Percentiles rank a stretch among this genome's conserved stretches.
Evolutionary conservation across 179 eudicot species (phyloP).

Genomic region (Sideroxylon spinosum): DNA sequence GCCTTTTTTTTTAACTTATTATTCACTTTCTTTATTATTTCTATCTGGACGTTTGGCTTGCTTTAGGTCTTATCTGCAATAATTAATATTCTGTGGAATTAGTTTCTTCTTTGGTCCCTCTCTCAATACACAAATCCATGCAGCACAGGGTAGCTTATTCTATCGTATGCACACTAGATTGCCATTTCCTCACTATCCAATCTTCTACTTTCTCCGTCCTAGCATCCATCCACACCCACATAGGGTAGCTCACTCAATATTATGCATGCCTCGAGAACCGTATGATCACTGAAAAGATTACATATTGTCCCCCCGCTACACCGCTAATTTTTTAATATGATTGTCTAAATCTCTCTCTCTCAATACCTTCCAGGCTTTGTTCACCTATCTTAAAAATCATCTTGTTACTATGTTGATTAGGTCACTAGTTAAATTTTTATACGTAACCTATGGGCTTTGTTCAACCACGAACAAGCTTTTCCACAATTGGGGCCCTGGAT

Average conservation of each 20-base stretch:
- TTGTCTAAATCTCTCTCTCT: background rate
- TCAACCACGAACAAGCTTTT: background rate
- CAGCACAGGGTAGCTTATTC: background rate
- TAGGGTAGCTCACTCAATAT: background rate
- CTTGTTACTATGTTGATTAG: background rate
- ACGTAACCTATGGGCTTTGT: background rate
- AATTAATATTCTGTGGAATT: background rate
- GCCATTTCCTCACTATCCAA: background rate
- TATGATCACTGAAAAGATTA: background rate
- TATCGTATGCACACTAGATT: background rate
- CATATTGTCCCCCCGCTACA: background rate
- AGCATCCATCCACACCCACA: background rate
- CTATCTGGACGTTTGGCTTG: background rate
- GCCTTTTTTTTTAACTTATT: background rate
- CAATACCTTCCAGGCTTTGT: background rate
- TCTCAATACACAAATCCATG: background rate
- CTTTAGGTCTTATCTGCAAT: background rate
- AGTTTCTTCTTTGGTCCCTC: background rate
- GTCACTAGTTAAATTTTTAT: background rate
- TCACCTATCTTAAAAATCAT: background rate
- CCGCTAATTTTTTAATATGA: background rate
- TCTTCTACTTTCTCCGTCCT: no score
- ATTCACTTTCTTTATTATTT: background rate
- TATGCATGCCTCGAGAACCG: background rate
- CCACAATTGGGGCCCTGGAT: background rate